Percentiles rank a stretch among this genome's conserved stretches.
These are phyloP conservation scores for Hericium alpestre DNA, from an alignment of 768 basidiomycete species.

Conservation along the genomic window DNA sequence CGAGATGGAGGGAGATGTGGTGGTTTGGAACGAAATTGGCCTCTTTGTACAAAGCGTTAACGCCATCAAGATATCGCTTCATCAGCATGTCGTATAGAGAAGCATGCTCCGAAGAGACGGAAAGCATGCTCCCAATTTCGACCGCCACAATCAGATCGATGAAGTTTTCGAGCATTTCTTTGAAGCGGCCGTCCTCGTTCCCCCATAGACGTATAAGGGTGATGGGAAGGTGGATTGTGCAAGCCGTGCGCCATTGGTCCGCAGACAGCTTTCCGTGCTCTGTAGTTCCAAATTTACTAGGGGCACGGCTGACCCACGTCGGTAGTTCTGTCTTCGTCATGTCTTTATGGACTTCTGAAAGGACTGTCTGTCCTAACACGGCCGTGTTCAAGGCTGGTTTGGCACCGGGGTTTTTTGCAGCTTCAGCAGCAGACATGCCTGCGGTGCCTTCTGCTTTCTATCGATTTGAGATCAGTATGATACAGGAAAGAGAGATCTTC, in stretches of 20 bases:
- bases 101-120: conserved; percentile 16
- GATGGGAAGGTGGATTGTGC: conserved; percentile 11
- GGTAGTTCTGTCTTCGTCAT: conserved; percentile 13
- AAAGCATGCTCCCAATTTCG: conserved; percentile 18
- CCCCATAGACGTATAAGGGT: conserved; percentile 16
- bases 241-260: conserved; percentile 14
- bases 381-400: no score
- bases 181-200: background rate
- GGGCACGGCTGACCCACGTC: conserved; percentile 15
- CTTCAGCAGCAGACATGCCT: no score
- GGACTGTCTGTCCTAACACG: background rate
- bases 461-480: no score
- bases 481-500: no score
- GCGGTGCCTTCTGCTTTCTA: no score
- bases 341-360: conserved; percentile 6
- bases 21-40: conserved; percentile 24
- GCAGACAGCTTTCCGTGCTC: conserved; percentile 16
- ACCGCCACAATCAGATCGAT: conserved; percentile 26
- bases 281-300: conserved; percentile 11
- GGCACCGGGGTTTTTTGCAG: no score
- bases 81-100: conserved; percentile 20
- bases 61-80: conserved; percentile 19
- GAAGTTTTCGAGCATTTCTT: conserved; percentile 9
- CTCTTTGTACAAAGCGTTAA: conserved; percentile 23
- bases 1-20: conserved; percentile 31